Conservation (phyloP, 805 yeast genomes). For the Candida broadrunensis region DNA sequence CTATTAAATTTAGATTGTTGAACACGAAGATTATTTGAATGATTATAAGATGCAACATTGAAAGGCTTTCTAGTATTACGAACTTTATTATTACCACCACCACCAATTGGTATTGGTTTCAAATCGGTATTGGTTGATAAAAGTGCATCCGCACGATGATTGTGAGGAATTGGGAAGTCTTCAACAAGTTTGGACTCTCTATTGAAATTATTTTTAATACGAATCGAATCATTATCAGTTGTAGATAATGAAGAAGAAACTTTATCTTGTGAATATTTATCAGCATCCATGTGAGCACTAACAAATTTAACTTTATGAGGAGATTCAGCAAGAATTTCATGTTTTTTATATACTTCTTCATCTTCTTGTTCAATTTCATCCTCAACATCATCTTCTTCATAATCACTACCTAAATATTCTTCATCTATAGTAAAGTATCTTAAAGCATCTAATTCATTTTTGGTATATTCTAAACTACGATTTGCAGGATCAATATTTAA, state of each 20-base stretch:
- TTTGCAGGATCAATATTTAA: slow-evolving; percentile 85
- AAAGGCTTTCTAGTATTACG: slow-evolving; percentile 56
- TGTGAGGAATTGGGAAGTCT: slow-evolving; percentile 25
- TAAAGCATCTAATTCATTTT: slow-evolving; percentile 55
- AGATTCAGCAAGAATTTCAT: slow-evolving; percentile 6
- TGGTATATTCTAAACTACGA: slow-evolving; percentile 64
- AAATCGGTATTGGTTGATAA: slow-evolving; percentile 34
- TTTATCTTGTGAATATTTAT: background rate
- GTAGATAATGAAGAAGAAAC: background rate
- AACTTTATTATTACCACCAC: slow-evolving; percentile 18
- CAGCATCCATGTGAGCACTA: slow-evolving; percentile 3
- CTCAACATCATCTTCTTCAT: slow-evolving; percentile 40
- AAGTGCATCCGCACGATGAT: slow-evolving; percentile 43
- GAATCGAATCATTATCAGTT: slow-evolving; percentile 1
- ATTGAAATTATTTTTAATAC: slow-evolving; percentile 1
- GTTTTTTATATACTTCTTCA: slow-evolving; percentile 14
- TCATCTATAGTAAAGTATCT: slow-evolving; percentile 82
- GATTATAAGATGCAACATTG: slow-evolving; percentile 59
- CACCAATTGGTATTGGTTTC: slow-evolving; percentile 38
- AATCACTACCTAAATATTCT: slow-evolving; percentile 48
- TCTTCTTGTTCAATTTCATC: slow-evolving; percentile 20
- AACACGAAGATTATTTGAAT: slow-evolving; percentile 10
- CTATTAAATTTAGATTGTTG: slow-evolving; percentile 44
- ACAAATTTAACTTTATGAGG: slow-evolving; percentile 10
- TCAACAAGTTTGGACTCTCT: background rate